Conservation (phyloP, 768 basidiomycete genomes). For the Kwoniella dejecticola region DNA sequence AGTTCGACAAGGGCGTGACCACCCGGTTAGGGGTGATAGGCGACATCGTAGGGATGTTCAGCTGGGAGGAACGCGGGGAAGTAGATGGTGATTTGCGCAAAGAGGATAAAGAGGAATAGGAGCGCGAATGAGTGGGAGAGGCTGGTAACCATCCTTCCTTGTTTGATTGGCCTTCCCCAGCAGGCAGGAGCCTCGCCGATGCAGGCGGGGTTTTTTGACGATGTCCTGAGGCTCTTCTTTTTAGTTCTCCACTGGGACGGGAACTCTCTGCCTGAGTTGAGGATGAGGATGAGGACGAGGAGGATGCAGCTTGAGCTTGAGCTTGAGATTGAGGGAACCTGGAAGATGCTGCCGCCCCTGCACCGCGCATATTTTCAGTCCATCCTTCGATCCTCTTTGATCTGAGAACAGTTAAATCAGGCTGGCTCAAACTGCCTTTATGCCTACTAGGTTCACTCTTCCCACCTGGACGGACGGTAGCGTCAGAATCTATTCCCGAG, state of each 20-base stretch:
- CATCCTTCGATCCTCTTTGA: constrained; percentile 20
- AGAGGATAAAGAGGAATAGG: constrained; percentile 6
- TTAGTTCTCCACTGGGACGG: not conserved
- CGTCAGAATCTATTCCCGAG: constrained; percentile 18
- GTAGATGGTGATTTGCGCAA: constrained; percentile 11
- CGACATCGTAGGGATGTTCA: constrained; percentile 18
- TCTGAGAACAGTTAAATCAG: constrained; percentile 19
- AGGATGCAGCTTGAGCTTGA: no score
- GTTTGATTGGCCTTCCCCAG: not conserved
- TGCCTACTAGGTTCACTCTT: not conserved
- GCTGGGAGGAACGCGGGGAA: constrained; percentile 6
- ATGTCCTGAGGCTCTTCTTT: constrained; percentile 1
- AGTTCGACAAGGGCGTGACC: constrained; percentile 3
- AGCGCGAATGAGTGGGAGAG: constrained; percentile 15
- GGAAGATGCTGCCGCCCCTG: no score
- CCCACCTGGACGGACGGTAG: constrained; percentile 11
- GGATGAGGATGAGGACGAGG: not conserved
- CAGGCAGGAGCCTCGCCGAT: no score
- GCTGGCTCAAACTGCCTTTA: constrained; percentile 21
- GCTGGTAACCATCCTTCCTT: constrained; percentile 21
- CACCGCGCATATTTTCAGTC: constrained; percentile 4
- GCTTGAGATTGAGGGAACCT: no score
- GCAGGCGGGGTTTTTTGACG: constrained; percentile 15
- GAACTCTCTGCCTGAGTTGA: not conserved
- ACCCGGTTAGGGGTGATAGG: constrained; percentile 13